Percentiles rank a stretch among this genome's conserved stretches.
phyloP scores from a whole-genome alignment of 176 grass and related monocot genomes.

The Lolium perenne region DNA sequence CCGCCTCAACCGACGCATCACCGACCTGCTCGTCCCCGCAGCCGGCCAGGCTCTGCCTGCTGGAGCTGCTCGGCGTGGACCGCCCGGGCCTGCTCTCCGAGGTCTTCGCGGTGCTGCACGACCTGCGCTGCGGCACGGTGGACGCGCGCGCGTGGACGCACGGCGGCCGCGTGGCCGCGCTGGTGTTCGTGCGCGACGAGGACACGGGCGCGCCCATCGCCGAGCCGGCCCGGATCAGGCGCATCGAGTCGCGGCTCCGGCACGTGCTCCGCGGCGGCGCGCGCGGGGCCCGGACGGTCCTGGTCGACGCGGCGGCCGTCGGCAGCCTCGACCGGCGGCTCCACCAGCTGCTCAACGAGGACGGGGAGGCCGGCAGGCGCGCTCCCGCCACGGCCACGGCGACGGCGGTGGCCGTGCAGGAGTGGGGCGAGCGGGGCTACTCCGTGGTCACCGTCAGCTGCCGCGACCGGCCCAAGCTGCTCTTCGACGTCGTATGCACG shows the following conservation, averaged over 20 bases:
- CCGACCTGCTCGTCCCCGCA: background rate
- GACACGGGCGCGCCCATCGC: constrained; percentile 59
- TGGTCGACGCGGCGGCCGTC: constrained; percentile 34
- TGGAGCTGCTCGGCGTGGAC: constrained; percentile 84
- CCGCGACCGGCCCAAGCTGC: constrained; percentile 80
- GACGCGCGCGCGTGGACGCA: constrained; percentile 92
- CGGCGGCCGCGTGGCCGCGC: constrained; percentile 64
- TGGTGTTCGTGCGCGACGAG: constrained; percentile 72
- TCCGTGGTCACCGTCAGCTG: constrained; percentile 85
- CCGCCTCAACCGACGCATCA: constrained; percentile 39
- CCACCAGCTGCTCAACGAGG: constrained; percentile 82
- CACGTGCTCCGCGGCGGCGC: constrained; percentile 74
- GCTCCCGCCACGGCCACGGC: constrained; percentile 5
- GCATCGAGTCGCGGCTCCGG: constrained; percentile 62
- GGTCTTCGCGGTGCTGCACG: constrained; percentile 87
- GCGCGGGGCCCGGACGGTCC: constrained; percentile 54
- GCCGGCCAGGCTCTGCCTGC: constrained; percentile 35
- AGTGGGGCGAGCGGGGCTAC: constrained; percentile 76
- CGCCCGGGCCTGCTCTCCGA: constrained; percentile 89
- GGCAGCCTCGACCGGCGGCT: constrained; percentile 71
- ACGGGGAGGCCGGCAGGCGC: constrained; percentile 52
- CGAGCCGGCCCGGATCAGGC: constrained; percentile 51
- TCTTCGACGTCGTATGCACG: constrained; percentile 94
- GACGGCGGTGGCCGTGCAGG: constrained; percentile 61
- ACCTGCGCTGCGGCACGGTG: constrained; percentile 65